phyloP scores from a whole-genome alignment of 1,284 basidiomycete species.

The Moesziomyces parantarcticus region DNA sequence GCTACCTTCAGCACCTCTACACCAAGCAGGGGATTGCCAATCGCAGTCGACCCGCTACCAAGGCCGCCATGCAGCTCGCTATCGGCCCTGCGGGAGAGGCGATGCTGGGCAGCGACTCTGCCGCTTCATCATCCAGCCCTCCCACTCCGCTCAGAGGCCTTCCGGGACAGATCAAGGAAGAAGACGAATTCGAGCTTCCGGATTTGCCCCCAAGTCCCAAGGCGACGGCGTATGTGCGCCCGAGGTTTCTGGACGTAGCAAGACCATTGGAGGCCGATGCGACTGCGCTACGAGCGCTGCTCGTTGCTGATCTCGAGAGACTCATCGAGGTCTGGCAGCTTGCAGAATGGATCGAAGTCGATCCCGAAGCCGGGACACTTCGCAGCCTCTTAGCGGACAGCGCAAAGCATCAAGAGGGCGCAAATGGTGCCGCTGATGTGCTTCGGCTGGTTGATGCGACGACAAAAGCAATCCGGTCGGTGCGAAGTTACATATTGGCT shows the following conservation, averaged over 20 bases:
- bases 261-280: conserved; percentile 53
- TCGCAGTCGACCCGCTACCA: conserved; percentile 36
- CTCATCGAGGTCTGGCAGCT: conserved; percentile 15
- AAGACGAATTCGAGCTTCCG: conserved; percentile 13
- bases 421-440: conserved; percentile 5
- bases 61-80: conserved; percentile 41
- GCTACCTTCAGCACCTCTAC: conserved; percentile 56
- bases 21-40: conserved; percentile 57
- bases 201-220: conserved; percentile 42
- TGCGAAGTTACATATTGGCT: conserved; percentile 50
- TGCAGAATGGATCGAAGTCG: conserved; percentile 8
- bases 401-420: not conserved
- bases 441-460: conserved; percentile 35
- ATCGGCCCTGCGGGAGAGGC: conserved; percentile 53
- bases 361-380: conserved; percentile 4
- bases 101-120: conserved; percentile 11
- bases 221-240: conserved; percentile 19
- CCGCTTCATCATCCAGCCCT: not conserved
- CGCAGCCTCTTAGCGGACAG: conserved; percentile 7
- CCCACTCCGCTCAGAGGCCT: too few species aligned
- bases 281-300: conserved; percentile 21
- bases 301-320: conserved; percentile 26
- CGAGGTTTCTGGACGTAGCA: conserved; percentile 37
- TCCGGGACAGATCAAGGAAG: conserved; percentile 6
- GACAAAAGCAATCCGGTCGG: conserved; percentile 49